These are phyloP conservation scores for Rehmannia glutinosa DNA, from an alignment of 257 asterid genomes.

Conservation along the genomic window DNA sequence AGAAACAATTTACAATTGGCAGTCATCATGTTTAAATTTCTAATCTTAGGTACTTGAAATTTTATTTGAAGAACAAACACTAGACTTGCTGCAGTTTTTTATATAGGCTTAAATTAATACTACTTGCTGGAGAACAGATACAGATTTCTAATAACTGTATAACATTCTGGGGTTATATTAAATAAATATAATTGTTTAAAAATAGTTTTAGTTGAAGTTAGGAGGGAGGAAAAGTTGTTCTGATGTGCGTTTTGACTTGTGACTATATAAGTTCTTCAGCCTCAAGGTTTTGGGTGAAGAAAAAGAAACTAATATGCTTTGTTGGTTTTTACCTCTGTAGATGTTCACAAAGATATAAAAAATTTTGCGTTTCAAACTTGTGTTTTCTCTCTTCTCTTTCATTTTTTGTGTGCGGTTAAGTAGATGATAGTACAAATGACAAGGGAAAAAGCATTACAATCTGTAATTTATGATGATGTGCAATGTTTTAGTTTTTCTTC, in stretches of 20 bases:
- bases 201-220: conserved; percentile 1
- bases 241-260: not conserved
- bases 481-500: conserved; percentile 1
- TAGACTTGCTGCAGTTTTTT: conserved; percentile 3
- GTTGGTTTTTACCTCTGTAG: not conserved
- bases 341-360: not conserved
- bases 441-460: not conserved
- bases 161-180: not conserved
- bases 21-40: not conserved
- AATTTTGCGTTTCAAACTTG: not conserved
- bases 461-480: conserved; percentile 11
- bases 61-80: not conserved
- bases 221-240: not conserved
- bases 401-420: not conserved
- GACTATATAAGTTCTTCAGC: not conserved
- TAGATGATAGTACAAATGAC: not conserved
- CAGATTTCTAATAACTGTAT: not conserved
- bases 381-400: not conserved
- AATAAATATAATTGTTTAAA: not conserved
- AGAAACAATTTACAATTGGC: conserved; percentile 18
- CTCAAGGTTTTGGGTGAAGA: not conserved
- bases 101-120: not conserved
- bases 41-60: conserved; percentile 1
- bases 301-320: not conserved
- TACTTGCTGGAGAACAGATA: conserved; percentile 12